phyloP scores from a whole-genome alignment of 495 filamentous ascomycete species.

The Penicillium nucicola region DNA sequence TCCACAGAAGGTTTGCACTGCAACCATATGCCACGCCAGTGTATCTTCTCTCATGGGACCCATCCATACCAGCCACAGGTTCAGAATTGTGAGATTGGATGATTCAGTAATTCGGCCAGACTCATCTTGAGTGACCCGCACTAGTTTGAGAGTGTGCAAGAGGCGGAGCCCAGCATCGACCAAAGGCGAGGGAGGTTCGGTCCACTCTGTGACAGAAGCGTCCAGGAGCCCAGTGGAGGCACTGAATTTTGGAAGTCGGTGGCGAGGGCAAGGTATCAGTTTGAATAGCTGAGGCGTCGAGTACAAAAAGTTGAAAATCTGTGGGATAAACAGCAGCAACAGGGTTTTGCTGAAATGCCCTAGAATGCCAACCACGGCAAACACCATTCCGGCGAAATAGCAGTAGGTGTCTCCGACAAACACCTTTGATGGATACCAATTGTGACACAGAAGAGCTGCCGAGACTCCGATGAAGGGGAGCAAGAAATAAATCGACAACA shows the following conservation, averaged over 20 bases:
- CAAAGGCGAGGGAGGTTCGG: conserved; percentile 59
- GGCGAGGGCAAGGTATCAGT: conserved; percentile 85
- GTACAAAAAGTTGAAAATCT: conserved; percentile 96
- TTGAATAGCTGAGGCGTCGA: conserved; percentile 87
- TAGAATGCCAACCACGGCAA: conserved; percentile 92
- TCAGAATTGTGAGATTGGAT: conserved; percentile 88
- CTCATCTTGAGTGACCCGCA: conserved; percentile 61
- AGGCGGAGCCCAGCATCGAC: conserved; percentile 60
- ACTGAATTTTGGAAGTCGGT: conserved; percentile 87
- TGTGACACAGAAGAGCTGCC: conserved; percentile 79
- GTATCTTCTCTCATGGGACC: conserved; percentile 87
- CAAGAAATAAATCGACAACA: conserved; percentile 93
- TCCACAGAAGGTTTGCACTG: conserved; percentile 69
- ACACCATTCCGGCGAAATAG: conserved; percentile 99
- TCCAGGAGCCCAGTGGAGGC: conserved; percentile 78
- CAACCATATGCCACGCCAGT: conserved; percentile 71
- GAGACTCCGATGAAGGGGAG: conserved; percentile 93
- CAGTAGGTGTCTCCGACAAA: conserved; percentile 99
- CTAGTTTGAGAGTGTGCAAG: conserved; percentile 60
- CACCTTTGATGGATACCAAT: conserved; percentile 93
- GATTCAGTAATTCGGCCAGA: conserved; percentile 72
- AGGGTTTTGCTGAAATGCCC: conserved; percentile 98
- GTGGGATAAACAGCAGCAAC: conserved; percentile 83
- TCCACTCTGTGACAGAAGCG: conserved; percentile 78
- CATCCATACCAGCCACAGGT: conserved; percentile 94